Percentiles rank a stretch among this genome's conserved stretches.
phyloP scores from a whole-genome alignment of 2,329 filamentous ascomycete genomes.

The Tolypocladium pustulatum region DNA sequence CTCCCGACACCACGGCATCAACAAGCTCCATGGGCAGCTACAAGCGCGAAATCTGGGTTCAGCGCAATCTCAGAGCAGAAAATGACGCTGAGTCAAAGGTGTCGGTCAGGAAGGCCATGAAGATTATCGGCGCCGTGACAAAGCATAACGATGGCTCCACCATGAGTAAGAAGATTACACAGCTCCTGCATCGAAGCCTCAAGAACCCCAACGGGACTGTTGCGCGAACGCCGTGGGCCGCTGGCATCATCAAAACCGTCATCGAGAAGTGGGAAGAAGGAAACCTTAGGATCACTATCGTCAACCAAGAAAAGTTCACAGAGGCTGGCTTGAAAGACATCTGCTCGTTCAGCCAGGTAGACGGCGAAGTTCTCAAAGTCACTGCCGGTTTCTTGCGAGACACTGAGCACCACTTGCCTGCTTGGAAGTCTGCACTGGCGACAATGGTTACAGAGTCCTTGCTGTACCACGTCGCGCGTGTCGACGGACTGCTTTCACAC shows the following conservation, averaged over 20 bases:
- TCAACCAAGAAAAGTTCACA: slow-evolving; percentile 14
- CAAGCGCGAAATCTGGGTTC: slow-evolving; percentile 3
- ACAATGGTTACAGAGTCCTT: slow-evolving; percentile 17
- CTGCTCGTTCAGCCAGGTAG: slow-evolving; percentile 14
- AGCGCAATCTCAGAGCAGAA: slow-evolving; percentile 5
- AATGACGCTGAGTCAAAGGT: neutral
- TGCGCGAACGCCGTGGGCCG: slow-evolving; percentile 5
- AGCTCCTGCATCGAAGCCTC: slow-evolving; percentile 11
- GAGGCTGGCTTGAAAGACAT: slow-evolving; percentile 13
- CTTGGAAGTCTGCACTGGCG: slow-evolving; percentile 15
- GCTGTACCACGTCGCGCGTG: slow-evolving; percentile 22
- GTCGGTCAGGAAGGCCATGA: neutral
- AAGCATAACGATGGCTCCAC: slow-evolving; percentile 5
- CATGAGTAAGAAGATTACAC: slow-evolving; percentile 9
- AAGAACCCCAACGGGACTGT: slow-evolving; percentile 9
- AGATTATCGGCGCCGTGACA: slow-evolving; percentile 1
- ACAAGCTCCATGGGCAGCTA: neutral
- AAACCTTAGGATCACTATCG: slow-evolving; percentile 11
- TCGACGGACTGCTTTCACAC: slow-evolving; percentile 14
- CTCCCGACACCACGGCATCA: neutral
- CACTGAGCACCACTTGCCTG: slow-evolving; percentile 11
- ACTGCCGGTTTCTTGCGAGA: slow-evolving; percentile 15
- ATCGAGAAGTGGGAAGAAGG: slow-evolving; percentile 14
- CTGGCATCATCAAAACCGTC: slow-evolving; percentile 10
- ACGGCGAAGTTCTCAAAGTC: slow-evolving; percentile 11